These are phyloP conservation scores for Pythium rishiriense DNA, from an alignment of 352 stramenopile species.

Conservation along the genomic window DNA sequence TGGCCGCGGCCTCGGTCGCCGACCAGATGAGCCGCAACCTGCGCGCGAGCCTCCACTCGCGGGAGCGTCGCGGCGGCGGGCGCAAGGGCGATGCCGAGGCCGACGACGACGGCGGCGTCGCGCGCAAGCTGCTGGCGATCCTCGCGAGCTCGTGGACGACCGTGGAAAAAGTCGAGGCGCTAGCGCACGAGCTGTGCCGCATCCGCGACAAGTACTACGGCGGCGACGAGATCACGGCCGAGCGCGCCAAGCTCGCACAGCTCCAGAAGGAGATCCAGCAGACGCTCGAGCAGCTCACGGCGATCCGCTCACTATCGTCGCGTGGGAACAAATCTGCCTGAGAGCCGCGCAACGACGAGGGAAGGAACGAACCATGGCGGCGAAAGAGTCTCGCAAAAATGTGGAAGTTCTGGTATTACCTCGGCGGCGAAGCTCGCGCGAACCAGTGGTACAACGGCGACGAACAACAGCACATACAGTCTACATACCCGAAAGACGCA, in stretches of 20 bases:
- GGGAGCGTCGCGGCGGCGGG: slow-evolving; percentile 3
- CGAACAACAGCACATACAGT: slow-evolving; percentile 10
- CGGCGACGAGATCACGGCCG: slow-evolving; percentile 42
- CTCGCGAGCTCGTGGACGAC: slow-evolving; percentile 62
- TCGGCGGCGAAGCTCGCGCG: not conserved
- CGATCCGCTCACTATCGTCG: slow-evolving; percentile 22
- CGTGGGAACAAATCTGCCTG: not conserved
- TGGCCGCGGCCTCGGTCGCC: slow-evolving; percentile 53
- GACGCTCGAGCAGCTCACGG: slow-evolving; percentile 56
- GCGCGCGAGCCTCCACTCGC: slow-evolving; percentile 18
- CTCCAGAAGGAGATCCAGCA: slow-evolving; percentile 59
- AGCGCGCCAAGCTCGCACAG: slow-evolving; percentile 59
- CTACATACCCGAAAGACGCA: slow-evolving; percentile 4
- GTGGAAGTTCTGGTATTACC: slow-evolving; percentile 6
- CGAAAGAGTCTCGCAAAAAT: not conserved
- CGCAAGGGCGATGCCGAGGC: slow-evolving; percentile 33
- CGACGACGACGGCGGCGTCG: slow-evolving; percentile 36
- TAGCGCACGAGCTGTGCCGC: slow-evolving; percentile 47
- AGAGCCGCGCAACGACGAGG: not conserved
- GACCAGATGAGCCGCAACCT: slow-evolving; percentile 36
- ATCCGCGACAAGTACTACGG: slow-evolving; percentile 56
- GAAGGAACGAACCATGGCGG: not conserved
- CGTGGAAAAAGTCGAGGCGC: slow-evolving; percentile 57
- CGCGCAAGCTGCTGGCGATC: slow-evolving; percentile 40
- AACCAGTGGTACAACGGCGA: slow-evolving; percentile 17